Evolutionary conservation across 2,329 filamentous ascomycete genomes (phyloP).

Genomic region (Phoma sp.): DNA sequence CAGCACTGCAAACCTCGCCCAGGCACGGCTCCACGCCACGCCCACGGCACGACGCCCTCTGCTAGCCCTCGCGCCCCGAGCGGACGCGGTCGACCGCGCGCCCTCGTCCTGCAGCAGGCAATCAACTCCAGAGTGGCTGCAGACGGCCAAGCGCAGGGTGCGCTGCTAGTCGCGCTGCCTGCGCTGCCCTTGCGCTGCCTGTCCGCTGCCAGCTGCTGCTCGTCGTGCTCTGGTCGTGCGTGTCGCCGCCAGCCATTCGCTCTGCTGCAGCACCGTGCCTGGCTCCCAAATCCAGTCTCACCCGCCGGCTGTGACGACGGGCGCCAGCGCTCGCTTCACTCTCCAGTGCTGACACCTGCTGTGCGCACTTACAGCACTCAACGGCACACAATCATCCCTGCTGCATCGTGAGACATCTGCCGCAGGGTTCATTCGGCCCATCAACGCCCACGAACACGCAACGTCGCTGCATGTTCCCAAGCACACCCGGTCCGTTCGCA

Average conservation of each 20-base stretch:
- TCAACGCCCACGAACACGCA: neutral
- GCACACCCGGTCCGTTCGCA: neutral
- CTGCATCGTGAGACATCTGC: constrained; percentile 8
- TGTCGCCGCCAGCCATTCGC: neutral
- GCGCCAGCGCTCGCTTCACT: constrained; percentile 5
- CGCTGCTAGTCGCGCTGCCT: neutral
- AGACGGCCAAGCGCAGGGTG: neutral
- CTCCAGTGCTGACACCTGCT: neutral
- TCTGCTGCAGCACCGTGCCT: neutral
- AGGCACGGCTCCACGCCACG: constrained; percentile 5
- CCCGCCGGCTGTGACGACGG: neutral
- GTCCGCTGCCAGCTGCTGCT: too few relatives aligned
- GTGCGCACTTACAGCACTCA: neutral
- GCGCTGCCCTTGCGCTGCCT: too few relatives aligned
- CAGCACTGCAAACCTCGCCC: neutral
- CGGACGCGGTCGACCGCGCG: neutral
- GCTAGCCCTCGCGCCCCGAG: neutral
- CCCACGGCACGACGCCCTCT: constrained; percentile 2
- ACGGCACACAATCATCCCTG: constrained; percentile 13
- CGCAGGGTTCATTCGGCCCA: constrained; percentile 4
- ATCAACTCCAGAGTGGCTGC: neutral
- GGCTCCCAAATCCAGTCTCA: neutral
- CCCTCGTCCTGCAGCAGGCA: neutral
- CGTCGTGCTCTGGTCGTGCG: too few relatives aligned
- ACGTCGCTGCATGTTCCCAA: neutral